Evolutionary conservation across 164 flowering plant genomes (phyloP).

Genomic region (Kingdonia uniflora): DNA sequence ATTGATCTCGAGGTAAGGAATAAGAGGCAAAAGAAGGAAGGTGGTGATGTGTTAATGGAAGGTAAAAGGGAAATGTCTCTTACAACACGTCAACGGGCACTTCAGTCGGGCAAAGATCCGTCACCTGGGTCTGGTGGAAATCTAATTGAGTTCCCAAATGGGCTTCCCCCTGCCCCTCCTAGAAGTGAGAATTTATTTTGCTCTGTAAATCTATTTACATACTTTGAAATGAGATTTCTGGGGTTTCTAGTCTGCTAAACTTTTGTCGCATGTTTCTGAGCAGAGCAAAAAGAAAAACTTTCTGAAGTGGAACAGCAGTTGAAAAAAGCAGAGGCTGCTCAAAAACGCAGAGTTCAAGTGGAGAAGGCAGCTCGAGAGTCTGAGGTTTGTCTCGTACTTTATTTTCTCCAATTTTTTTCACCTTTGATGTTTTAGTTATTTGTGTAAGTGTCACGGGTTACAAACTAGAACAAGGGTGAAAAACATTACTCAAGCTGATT

Average conservation of each 20-base stretch:
- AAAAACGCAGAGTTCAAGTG: slow-evolving; percentile 78
- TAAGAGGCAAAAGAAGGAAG: slow-evolving; percentile 52
- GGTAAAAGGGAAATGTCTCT: slow-evolving; percentile 63
- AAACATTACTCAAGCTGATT: no score
- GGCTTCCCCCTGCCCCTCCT: slow-evolving; percentile 76
- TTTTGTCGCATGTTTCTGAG: slow-evolving; percentile 4
- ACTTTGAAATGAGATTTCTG: neutral
- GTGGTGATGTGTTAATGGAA: slow-evolving; percentile 39
- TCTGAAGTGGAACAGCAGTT: slow-evolving; percentile 84
- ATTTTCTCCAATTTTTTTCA: neutral
- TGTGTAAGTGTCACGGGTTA: no score
- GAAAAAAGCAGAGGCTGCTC: slow-evolving; percentile 96
- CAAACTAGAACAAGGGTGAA: no score
- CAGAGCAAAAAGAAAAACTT: slow-evolving; percentile 92
- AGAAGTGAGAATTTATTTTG: slow-evolving; percentile 51
- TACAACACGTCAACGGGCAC: slow-evolving; percentile 92
- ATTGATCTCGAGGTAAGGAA: slow-evolving; percentile 36
- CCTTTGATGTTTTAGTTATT: no score
- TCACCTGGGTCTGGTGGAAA: slow-evolving; percentile 36
- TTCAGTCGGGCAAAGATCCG: slow-evolving; percentile 65
- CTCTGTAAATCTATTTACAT: neutral
- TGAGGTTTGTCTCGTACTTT: slow-evolving; percentile 43
- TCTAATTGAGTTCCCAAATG: slow-evolving; percentile 81
- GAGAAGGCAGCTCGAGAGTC: slow-evolving; percentile 88
- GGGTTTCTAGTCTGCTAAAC: neutral